These are phyloP conservation scores for Saccharomycopsis sp. DNA, from an alignment of 805 yeast genomes.

Conservation along the genomic window DNA sequence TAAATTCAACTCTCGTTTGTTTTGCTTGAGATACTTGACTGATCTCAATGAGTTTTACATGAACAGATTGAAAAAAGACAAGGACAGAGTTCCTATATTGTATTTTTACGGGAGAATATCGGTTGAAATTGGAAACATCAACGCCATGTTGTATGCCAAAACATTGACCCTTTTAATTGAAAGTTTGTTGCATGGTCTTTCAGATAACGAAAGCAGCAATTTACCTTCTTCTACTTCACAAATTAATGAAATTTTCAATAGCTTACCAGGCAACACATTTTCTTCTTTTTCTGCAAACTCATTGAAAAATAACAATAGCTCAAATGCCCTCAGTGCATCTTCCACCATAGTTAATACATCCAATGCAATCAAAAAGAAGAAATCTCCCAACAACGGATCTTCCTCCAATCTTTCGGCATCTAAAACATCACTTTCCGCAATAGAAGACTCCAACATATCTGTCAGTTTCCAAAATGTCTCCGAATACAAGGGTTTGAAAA, in stretches of 20 bases:
- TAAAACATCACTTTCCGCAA: not conserved
- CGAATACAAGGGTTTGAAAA: constrained; percentile 15
- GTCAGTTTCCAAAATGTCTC: too few species aligned
- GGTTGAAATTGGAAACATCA: constrained; percentile 10
- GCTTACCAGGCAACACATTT: constrained; percentile 8
- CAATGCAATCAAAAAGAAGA: too few species aligned
- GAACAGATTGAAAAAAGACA: constrained; percentile 58
- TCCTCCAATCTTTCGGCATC: constrained; percentile 9
- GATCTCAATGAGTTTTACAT: constrained; percentile 52
- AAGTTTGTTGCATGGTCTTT: constrained; percentile 9
- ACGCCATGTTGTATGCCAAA: constrained; percentile 17
- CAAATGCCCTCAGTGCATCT: not conserved
- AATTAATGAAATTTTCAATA: constrained; percentile 5
- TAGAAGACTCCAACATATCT: not conserved
- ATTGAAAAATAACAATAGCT: too few species aligned
- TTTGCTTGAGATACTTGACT: constrained; percentile 75
- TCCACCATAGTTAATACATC: constrained; percentile 2
- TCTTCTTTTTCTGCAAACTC: constrained; percentile 17
- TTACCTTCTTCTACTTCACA: not conserved
- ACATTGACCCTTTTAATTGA: constrained; percentile 14
- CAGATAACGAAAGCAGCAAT: not conserved
- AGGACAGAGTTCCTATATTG: constrained; percentile 63
- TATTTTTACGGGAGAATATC: constrained; percentile 66
- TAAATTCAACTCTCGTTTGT: constrained; percentile 60
- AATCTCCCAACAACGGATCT: too few species aligned